Conservation (phyloP, 345 rosid genomes). For the Bruguiera parviflora region DNA sequence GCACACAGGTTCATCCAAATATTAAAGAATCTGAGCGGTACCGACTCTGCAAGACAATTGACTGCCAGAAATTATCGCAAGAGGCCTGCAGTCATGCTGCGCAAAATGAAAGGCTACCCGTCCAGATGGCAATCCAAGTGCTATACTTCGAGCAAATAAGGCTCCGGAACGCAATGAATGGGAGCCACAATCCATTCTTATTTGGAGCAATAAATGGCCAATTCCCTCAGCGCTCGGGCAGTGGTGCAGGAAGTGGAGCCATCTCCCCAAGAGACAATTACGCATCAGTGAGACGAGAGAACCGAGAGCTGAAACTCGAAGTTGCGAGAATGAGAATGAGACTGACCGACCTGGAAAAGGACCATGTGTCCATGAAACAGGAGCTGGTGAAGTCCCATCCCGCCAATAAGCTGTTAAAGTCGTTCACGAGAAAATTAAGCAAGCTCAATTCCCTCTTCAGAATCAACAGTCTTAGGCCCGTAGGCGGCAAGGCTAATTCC, state of each 20-base stretch:
- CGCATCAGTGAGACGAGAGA: constrained; percentile 95
- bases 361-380: constrained; percentile 91
- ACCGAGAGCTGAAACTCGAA: constrained; percentile 91
- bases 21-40: constrained; percentile 86
- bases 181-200: constrained; percentile 73
- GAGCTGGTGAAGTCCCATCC: constrained; percentile 72
- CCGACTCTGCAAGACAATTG: constrained; percentile 88
- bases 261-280: constrained; percentile 95
- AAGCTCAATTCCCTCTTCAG: constrained; percentile 75
- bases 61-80: constrained; percentile 92
- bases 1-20: constrained; percentile 74
- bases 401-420: constrained; percentile 68
- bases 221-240: constrained; percentile 79
- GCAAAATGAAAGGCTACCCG: constrained; percentile 88
- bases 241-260: constrained; percentile 96
- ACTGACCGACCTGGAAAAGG: constrained; percentile 89
- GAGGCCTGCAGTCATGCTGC: constrained; percentile 99
- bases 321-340: constrained; percentile 99
- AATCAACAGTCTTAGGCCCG: constrained; percentile 51
- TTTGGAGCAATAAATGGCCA: constrained; percentile 58
- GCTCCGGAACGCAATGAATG: constrained; percentile 91
- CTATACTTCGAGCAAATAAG: constrained; percentile 90
- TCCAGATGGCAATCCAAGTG: constrained; percentile 96
- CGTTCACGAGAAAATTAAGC: constrained; percentile 69
- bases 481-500: constrained; percentile 45